Conservation (phyloP, 306 rosid genomes). For the Inga leiocalycina region DNA sequence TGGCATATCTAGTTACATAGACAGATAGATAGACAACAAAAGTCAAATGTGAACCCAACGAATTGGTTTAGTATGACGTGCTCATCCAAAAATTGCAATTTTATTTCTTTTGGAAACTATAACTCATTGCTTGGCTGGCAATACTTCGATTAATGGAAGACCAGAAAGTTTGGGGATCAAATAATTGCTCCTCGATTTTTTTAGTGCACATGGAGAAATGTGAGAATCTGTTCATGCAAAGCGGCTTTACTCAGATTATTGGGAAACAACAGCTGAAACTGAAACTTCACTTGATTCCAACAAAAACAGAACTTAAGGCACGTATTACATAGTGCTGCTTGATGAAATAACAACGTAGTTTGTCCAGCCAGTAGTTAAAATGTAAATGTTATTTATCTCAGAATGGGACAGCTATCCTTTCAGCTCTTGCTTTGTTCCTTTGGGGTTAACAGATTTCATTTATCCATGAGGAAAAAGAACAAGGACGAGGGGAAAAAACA, state of each 20-base stretch:
- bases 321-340: not conserved
- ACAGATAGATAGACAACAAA: constrained; percentile 16
- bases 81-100: constrained; percentile 26
- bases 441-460: not conserved
- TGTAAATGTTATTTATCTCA: constrained; percentile 13
- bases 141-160: constrained; percentile 5
- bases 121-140: constrained; percentile 19
- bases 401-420: constrained; percentile 6
- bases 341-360: not conserved
- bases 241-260: constrained; percentile 20
- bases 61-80: constrained; percentile 21
- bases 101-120: constrained; percentile 19
- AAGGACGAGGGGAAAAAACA: not conserved
- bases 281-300: constrained; percentile 21
- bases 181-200: not conserved
- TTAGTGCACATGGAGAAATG: not conserved
- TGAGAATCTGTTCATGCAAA: constrained; percentile 15
- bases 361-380: constrained; percentile 23
- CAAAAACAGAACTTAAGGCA: constrained; percentile 14
- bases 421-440: not conserved
- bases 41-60: constrained; percentile 7
- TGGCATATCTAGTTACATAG: constrained; percentile 18
- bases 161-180: constrained; percentile 7
- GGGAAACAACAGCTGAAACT: constrained; percentile 17
- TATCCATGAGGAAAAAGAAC: not conserved